Base-by-base conservation (phyloP, 2,329 filamentous ascomycete species). In the Beauveria australis region DNA sequence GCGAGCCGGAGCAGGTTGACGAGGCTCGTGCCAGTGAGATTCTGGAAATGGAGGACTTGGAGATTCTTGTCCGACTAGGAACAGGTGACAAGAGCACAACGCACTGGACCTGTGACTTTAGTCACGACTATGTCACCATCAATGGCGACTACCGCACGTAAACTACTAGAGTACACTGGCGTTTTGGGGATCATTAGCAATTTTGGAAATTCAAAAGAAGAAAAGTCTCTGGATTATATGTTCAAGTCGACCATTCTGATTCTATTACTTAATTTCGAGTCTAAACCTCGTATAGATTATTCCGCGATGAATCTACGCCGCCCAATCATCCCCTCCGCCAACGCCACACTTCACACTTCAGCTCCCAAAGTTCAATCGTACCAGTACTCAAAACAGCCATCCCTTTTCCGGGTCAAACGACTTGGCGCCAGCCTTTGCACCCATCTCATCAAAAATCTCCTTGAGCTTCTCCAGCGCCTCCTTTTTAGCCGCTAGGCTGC, bases 71-170 rank as follows among this genome's bases (percentile, higher is more conserved):
- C 5, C 81, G 80, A 61, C 71, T 95, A 59, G 89, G 89, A 28
- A 89, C 88, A 51, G 87, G 85, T 46, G 77, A 81, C 40, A 80
- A 86, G 70, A 83, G 88, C 71, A 87, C 88, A 1, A 84, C 86
- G 5, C 90, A 91, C 72, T 94, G 89, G 86, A 94, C 90, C 44
- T 94, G 91, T 70, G 91, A 95, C 72, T 91, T 92, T 67, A 91
- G 88, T 70, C 89, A 92, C 70, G 89, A 92, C 79, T 95, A 85
- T 70, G 84, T 84, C 43, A 84, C 83, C 5, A 88, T 88, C 66
- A 88, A 88, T 67, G 85, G 85, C 33, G 85, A 88, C 68, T 88
- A 88, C 70, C 79, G 85, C 64, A 88, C 85, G 53, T 88, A 70
- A 65, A 62, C 2, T 44, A 16, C 14, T 14, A 28, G 14, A 46